Base-by-base conservation (phyloP, 257 asterid species). In the Plantago elongata region DNA sequence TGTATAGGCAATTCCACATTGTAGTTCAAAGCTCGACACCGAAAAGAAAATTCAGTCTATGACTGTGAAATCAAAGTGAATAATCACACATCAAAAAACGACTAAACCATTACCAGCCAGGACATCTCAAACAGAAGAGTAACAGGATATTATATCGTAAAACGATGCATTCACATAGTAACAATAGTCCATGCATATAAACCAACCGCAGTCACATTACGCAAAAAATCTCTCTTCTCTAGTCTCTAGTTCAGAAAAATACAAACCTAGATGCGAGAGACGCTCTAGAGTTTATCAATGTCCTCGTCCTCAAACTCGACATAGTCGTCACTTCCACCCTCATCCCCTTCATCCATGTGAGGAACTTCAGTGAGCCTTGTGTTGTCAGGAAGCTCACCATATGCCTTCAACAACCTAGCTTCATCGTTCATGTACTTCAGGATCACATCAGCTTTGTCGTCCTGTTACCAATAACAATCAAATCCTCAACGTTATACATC, bases 351-450 rank as follows among this genome's bases (percentile, higher is more conserved):
- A 44, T 87, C 97, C 34, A 85, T 90, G 34, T 81, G 82, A 17
- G 81, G 84, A 73, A 87, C 93, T 74, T 87, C 97, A 7, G 83
- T 90, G 47, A 90, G 95, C 83, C 95, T 81, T 9, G 83, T 90
- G 83, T 43, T 87, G 77, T 90, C 97, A 0, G 97, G 97, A 73
- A 90, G 65, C 75, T 90, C 97, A 15, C 95, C 95, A 3, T 87
- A 90, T 15, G 96, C 96, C 80, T 90, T 90, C 78, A 90, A 68
- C 71, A 90, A 70, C 77, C 96, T 84, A 5, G 98, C 98, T 71
- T 90, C 98, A 38, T 88, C 95, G 0, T 94, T 87, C 98, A 90
- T 90, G 81, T 88, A 90, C 76, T 90, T 90, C 67, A 87, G 77
- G 66, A 90, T 90, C 5, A 85, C 95, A 61, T 90, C 98, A 44